Conservation (phyloP, 208 protist genomes). For the Plasmodiophora brassicae region DNA sequence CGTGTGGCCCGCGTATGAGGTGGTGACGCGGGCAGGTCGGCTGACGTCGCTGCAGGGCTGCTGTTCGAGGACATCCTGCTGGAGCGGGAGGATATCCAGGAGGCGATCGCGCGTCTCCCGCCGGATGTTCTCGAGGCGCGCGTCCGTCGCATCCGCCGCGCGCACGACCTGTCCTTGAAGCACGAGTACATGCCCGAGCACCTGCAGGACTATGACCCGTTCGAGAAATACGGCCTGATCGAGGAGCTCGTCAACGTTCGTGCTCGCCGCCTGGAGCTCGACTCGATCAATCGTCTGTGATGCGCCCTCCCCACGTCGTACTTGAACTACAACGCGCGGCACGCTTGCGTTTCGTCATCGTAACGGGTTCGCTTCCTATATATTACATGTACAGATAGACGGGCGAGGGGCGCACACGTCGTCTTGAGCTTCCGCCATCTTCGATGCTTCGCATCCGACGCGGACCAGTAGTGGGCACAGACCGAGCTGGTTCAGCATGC, state of each 20-base stretch:
- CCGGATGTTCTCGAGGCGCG: background rate
- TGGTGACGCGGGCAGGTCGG: no score
- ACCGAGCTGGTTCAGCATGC: background rate
- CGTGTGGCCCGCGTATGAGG: no score
- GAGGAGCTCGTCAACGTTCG: no score
- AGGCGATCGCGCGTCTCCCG: background rate
- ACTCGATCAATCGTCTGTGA: background rate
- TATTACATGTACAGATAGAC: background rate
- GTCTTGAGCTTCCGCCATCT: background rate
- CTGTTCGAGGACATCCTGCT: background rate
- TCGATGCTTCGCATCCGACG: conserved; percentile 3
- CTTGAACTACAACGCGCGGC: no score
- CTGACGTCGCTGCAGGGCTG: no score
- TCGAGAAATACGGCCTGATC: no score
- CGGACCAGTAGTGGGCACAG: background rate
- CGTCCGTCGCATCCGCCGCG: conserved; percentile 7
- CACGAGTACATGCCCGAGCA: background rate
- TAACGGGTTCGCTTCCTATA: background rate
- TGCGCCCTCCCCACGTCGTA: background rate
- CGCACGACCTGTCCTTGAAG: background rate
- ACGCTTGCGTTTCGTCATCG: background rate
- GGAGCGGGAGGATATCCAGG: background rate
- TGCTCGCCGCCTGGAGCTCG: background rate
- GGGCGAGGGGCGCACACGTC: background rate
- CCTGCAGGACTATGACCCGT: background rate